These are phyloP conservation scores for Heteromeles arbutifolia DNA, from an alignment of 306 rosid genomes.

Conservation along the genomic window DNA sequence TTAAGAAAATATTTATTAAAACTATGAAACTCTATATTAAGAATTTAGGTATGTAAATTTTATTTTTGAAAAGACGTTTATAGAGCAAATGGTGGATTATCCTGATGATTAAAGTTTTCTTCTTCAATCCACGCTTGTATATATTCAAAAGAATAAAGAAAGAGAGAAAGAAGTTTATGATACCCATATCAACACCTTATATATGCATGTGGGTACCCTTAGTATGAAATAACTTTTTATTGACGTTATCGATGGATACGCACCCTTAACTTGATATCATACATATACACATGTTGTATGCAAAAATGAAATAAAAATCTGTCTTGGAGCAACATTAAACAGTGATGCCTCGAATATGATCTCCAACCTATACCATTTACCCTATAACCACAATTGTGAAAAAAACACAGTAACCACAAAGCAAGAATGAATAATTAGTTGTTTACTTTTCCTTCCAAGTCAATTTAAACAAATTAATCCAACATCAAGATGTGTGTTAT, in stretches of 20 bases:
- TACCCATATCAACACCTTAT: too few species aligned
- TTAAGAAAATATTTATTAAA: too few species aligned
- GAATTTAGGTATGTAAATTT: too few species aligned
- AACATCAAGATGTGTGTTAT: background rate
- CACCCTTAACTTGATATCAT: background rate
- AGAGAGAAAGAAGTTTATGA: too few species aligned
- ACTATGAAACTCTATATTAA: too few species aligned
- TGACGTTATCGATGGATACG: background rate
- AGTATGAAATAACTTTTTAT: too few species aligned
- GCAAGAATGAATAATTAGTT: background rate
- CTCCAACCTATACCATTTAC: background rate
- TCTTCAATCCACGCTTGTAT: too few species aligned
- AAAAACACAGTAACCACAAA: background rate
- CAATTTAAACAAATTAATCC: background rate
- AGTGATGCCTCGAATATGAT: background rate
- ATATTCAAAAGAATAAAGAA: too few species aligned
- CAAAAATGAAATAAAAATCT: background rate
- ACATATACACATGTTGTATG: background rate
- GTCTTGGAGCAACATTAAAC: background rate
- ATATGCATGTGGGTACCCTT: too few species aligned
- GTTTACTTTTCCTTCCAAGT: background rate
- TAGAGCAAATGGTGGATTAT: too few species aligned
- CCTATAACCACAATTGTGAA: background rate
- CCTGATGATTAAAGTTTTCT: too few species aligned
- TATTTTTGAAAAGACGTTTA: background rate